These are phyloP conservation scores for Aspergillus chevalieri DNA, from an alignment of 2,329 filamentous ascomycete species.

Conservation along the genomic window DNA sequence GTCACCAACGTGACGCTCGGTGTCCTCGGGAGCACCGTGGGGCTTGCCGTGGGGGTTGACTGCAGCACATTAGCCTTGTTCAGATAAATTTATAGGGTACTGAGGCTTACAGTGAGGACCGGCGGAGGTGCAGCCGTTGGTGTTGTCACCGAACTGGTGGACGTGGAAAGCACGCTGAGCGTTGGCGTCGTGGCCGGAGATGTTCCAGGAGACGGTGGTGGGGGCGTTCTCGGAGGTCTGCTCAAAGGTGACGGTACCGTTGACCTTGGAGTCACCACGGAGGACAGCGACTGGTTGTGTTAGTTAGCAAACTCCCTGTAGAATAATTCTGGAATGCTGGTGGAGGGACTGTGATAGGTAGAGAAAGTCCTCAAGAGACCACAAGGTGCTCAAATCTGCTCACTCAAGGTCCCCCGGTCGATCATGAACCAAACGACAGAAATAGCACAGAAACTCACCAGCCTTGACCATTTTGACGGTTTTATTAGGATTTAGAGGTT, in stretches of 20 bases:
- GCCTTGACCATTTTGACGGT: slow-evolving; percentile 93
- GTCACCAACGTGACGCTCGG: slow-evolving; percentile 89
- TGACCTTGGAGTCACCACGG: slow-evolving; percentile 95
- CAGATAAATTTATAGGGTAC: too few relatives aligned
- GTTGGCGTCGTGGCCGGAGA: slow-evolving; percentile 86
- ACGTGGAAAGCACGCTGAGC: slow-evolving; percentile 98
- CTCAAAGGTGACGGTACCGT: slow-evolving; percentile 91
- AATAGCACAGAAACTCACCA: slow-evolving; percentile 55
- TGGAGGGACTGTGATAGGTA: slow-evolving; percentile 24
- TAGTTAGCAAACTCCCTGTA: slow-evolving; percentile 3
- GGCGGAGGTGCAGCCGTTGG: slow-evolving; percentile 98
- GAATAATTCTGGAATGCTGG: neutral
- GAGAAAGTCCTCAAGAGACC: slow-evolving; percentile 8
- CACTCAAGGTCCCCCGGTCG: slow-evolving; percentile 31
- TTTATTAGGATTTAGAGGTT: slow-evolving; percentile 31
- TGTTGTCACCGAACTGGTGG: slow-evolving; percentile 99
- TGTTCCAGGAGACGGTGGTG: slow-evolving; percentile 87
- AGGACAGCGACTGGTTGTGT: slow-evolving; percentile 71
- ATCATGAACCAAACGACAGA: slow-evolving; percentile 23
- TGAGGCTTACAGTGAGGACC: slow-evolving; percentile 74
- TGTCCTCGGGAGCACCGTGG: slow-evolving; percentile 80
- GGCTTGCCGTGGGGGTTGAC: slow-evolving; percentile 94
- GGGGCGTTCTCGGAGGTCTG: slow-evolving; percentile 74
- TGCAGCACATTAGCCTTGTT: slow-evolving; percentile 31
- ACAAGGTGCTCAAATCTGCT: slow-evolving; percentile 41